These are phyloP conservation scores for Neurospora sp. DNA, from an alignment of 495 filamentous ascomycete species.

Conservation along the genomic window DNA sequence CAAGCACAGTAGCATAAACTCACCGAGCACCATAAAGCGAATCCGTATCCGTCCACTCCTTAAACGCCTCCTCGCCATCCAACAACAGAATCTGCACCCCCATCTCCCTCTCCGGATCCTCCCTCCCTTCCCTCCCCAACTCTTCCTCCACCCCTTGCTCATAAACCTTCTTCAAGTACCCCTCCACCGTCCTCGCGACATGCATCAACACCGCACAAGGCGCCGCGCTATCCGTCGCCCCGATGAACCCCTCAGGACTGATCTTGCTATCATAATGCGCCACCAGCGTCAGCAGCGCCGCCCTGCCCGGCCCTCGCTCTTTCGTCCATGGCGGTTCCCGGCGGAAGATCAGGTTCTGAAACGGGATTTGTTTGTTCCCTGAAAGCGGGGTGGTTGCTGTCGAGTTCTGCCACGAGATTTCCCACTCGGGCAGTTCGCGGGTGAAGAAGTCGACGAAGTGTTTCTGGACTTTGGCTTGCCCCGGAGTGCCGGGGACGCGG, in stretches of 20 bases:
- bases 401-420: constrained; percentile 71
- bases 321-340: constrained; percentile 72
- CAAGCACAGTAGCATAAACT: not conserved
- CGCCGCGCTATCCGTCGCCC: constrained; percentile 79
- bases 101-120: constrained; percentile 28
- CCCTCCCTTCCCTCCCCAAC: constrained; percentile 20
- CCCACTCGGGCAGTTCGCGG: constrained; percentile 62
- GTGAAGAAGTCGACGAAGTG: constrained; percentile 73
- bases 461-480: constrained; percentile 54
- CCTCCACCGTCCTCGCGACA: constrained; percentile 32
- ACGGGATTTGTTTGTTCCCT: constrained; percentile 56
- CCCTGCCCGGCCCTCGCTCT: constrained; percentile 43
- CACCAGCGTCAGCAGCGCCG: constrained; percentile 68
- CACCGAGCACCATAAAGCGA: constrained; percentile 71
- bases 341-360: constrained; percentile 69
- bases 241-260: constrained; percentile 68
- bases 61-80: constrained; percentile 87
- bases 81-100: constrained; percentile 80
- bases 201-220: constrained; percentile 85
- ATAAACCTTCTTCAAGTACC: constrained; percentile 29
- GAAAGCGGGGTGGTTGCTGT: constrained; percentile 62
- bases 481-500: constrained; percentile 72
- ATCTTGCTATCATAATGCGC: constrained; percentile 86
- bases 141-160: constrained; percentile 22
- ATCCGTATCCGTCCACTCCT: constrained; percentile 62